A percentile compares a stretch with the other conserved stretches of the same genome.
These are phyloP conservation scores for Saccharomyces hybrid DNA, from an alignment of 1,139 yeast species.

Conservation along the genomic window DNA sequence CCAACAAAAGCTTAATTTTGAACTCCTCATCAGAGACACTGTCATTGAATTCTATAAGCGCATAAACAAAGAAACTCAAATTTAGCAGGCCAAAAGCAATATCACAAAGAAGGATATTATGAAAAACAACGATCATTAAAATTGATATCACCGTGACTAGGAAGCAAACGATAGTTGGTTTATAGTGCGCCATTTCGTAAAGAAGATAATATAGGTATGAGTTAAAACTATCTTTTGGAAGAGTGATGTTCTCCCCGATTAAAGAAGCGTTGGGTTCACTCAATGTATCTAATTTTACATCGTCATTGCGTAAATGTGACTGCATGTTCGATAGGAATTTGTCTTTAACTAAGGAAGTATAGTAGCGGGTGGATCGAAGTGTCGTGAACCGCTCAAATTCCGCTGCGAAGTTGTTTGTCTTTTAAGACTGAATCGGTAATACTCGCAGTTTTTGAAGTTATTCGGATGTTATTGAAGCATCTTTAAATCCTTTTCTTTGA, in stretches of 20 bases:
- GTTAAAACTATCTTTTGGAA: background rate
- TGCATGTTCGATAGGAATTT: background rate
- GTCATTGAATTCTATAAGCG: too few relatives aligned
- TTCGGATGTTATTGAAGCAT: too few relatives aligned
- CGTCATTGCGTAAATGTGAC: background rate
- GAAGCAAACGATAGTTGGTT: background rate
- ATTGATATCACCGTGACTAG: background rate
- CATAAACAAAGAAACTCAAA: background rate
- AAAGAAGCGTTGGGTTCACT: background rate
- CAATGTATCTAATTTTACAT: background rate
- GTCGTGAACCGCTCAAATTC: too few relatives aligned
- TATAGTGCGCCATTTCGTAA: background rate
- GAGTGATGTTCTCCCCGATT: background rate
- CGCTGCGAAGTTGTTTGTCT: too few relatives aligned
- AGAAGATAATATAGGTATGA: background rate
- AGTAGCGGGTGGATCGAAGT: too few relatives aligned
- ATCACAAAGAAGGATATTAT: background rate
- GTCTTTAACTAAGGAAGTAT: too few relatives aligned
- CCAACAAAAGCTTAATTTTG: background rate
- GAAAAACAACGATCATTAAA: background rate
- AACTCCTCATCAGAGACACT: too few relatives aligned
- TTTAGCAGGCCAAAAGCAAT: too few relatives aligned
- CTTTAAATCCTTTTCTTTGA: too few relatives aligned
- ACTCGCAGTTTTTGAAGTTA: too few relatives aligned
- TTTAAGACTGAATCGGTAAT: too few relatives aligned